Evolutionary conservation across 805 yeast species (phyloP), one percentile per base, ranked within the genome.

Genomic region (Groenewaldozyma tartarivorans): DNA sequence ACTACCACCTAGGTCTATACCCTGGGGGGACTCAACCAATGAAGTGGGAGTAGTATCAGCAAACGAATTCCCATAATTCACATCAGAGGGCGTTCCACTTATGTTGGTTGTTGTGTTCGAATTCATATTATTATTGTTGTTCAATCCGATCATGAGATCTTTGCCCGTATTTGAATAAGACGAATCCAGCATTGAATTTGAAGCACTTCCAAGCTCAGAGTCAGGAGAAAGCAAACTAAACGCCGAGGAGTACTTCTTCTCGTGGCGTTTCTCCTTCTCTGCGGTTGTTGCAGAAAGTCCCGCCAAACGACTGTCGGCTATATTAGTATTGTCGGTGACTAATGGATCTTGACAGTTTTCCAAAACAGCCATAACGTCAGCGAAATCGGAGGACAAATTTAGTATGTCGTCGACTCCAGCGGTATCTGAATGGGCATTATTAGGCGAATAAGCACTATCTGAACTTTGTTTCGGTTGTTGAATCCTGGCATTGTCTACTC

Each of bases 401-500:
- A 24, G 29, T 7, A 24, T 24, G 13, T 24, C 29, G 7, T 24
- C 29, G 7, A 9, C 29, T 13, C 11, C 11, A 13, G 29, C 13
- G 29, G 29, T 24, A 9, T 24, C 29, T 9, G 11, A 24, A 7
- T 7, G 7, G 7, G 29, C 13, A 7, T 9, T 7, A 13, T 7
- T 24, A 24, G 7, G 11, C 7, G 7, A 9, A 24, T 24, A 24
- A 7, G 13, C 11, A 9, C 13, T 7, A 7, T 24, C 11, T 7
- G 13, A 24, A 7, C 13, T 7, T 13, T 24, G 29, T 24, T 24
- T 13, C 29, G 7, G 11, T 13, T 24, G 29, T 13, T 24, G 29
- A 24, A 24, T 7, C 29, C 13, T 24, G 29, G 29, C 7, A 9
- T 13, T 13, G 7, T 30, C 38, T 46, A 44, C 42, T 29, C 54